Base-by-base conservation (phyloP, 2,329 filamentous ascomycete species). In the Akanthomyces dipterigenus region DNA sequence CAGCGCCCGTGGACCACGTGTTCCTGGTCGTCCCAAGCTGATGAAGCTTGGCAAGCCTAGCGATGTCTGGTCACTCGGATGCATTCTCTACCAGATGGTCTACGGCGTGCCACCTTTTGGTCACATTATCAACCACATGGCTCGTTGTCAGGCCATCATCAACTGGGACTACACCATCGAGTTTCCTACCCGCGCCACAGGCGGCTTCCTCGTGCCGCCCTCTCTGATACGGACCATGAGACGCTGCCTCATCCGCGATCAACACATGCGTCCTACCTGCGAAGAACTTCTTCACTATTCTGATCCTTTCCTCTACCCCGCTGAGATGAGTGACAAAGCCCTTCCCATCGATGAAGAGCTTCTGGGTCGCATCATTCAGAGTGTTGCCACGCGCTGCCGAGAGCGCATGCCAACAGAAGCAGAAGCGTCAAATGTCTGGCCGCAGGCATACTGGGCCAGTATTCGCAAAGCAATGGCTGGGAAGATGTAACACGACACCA, bases 51-150 rank as follows among this genome's bases (percentile, higher is more conserved):
- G 95, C 63, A 98, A 98, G 70, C 91, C 95, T 7, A 95, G 89
- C 67, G 95, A 99, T 73, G 88, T 99, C 20, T 99, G 95, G 95
- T 93, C 89, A 72, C 77, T 99, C 16, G 95, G 95, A 20, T 99
- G 95, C 71, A 98, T 99, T 64, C 80, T 99, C 16, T 99, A 96
- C 76, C 93, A 98, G 72, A 96, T 99, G 90, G 90, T 93, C 0
- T 99, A 99, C 71, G 95, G 95, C n/a, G 83, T 88, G n/a, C 89
- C 91, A 3, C 95, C 95, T 0, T 99, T 99, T 70, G 92, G 88
- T 16, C 93, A 98, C 71, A 96, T 99, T 67, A 80, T 85, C 62
- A 95, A 93, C 74, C 90, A 88, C 70, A 90, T 96, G 78, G 86
- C 90, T 42, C 87, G 91, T 24, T 95, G 96, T 72, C 87, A 91